phyloP scores from a whole-genome alignment of 306 rosid species.

The Dicorynia guianensis region DNA sequence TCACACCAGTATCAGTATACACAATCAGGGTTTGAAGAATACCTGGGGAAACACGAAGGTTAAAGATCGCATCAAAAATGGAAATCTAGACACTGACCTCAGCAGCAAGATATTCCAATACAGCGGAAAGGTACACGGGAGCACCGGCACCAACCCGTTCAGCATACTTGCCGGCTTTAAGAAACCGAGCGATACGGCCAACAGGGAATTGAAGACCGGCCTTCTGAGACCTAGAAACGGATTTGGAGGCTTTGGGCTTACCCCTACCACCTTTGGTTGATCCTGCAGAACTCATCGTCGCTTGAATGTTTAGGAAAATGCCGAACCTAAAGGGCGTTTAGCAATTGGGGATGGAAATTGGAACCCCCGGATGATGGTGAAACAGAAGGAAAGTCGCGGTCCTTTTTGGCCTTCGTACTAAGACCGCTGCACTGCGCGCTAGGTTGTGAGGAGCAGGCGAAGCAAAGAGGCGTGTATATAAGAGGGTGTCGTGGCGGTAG shows the following conservation, averaged over 20 bases:
- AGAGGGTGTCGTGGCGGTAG: neutral
- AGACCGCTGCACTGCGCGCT: neutral
- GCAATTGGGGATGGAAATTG: neutral
- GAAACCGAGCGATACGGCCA: conserved; percentile 45
- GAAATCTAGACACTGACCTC: conserved; percentile 26
- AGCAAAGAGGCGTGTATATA: no score
- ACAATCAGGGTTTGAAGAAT: neutral
- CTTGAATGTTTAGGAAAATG: neutral
- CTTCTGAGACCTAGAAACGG: conserved; percentile 46
- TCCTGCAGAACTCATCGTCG: conserved; percentile 26
- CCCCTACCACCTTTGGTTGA: conserved; percentile 45
- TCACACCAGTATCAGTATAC: neutral
- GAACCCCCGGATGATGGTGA: neutral
- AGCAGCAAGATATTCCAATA: conserved; percentile 46
- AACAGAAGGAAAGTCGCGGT: no score
- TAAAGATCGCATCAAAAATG: neutral
- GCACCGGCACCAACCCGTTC: conserved; percentile 47
- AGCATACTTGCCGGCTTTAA: conserved; percentile 42
- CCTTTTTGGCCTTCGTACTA: neutral
- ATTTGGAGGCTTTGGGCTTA: conserved; percentile 41
- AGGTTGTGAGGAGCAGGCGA: neutral
- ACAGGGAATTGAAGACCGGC: conserved; percentile 49
- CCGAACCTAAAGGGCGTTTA: no score
- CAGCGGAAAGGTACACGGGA: conserved; percentile 42
- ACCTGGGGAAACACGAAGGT: neutral